Conservation (phyloP, 164 flowering plant genomes). For the Dillenia turbinata region DNA sequence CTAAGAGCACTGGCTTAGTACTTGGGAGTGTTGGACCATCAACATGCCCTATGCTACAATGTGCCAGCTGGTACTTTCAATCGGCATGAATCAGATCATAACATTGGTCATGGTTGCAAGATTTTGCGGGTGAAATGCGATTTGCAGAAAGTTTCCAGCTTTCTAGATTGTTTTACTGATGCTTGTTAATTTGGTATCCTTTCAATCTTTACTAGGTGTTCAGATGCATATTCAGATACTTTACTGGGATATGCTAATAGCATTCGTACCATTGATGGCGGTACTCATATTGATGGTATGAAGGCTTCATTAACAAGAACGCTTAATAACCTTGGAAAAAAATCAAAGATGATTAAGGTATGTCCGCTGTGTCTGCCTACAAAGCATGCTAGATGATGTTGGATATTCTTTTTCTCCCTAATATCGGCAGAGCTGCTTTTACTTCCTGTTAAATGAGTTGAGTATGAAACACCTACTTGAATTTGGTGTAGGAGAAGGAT, state of each 20-base stretch:
- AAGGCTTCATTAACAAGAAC: constrained; percentile 93
- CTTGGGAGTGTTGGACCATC: too few relatives aligned
- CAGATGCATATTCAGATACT: constrained; percentile 96
- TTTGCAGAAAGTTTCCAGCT: too few relatives aligned
- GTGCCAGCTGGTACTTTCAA: too few relatives aligned
- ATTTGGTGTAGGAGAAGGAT: constrained; percentile 69
- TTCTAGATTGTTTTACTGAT: background rate
- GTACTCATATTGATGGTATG: constrained; percentile 92
- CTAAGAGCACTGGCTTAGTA: too few relatives aligned
- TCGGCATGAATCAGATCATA: too few relatives aligned
- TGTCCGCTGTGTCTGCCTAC: background rate
- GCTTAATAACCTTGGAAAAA: constrained; percentile 77
- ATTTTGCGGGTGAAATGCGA: too few relatives aligned
- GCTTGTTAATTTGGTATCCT: constrained; percentile 1
- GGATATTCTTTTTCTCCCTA: background rate
- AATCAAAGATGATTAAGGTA: constrained; percentile 86
- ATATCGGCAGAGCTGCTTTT: background rate
- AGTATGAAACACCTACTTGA: background rate
- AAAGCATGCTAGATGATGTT: background rate
- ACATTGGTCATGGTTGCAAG: too few relatives aligned
- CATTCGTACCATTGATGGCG: constrained; percentile 96
- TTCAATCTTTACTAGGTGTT: constrained; percentile 51
- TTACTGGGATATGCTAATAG: constrained; percentile 97
- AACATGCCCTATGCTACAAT: too few relatives aligned
- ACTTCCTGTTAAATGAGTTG: too few relatives aligned